These are phyloP conservation scores for Astrephomene gubernaculifera DNA, from an alignment of 139 green algal genomes.

Conservation along the genomic window DNA sequence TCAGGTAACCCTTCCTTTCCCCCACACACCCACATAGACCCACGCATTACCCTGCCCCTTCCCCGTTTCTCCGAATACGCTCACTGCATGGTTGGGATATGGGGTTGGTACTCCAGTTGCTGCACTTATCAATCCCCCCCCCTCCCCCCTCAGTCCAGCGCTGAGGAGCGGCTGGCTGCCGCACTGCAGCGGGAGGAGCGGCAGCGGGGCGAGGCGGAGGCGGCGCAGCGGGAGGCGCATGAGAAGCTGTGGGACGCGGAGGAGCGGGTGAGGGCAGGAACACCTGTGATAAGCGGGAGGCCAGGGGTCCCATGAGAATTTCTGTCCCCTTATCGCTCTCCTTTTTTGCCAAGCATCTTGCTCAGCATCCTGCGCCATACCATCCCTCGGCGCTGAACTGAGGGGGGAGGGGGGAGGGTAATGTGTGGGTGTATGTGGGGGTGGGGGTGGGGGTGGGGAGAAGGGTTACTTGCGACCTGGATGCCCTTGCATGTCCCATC, in stretches of 20 bases:
- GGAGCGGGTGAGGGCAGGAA: slow-evolving; percentile 28
- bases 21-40: too few species aligned
- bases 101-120: too few species aligned
- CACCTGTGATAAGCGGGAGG: not conserved
- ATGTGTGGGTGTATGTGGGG: not conserved
- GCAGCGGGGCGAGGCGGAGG: slow-evolving; percentile 8
- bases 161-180: slow-evolving; percentile 28
- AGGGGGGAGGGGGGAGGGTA: not conserved
- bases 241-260: slow-evolving; percentile 54
- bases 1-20: too few species aligned
- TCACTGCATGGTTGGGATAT: too few species aligned
- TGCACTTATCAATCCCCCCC: not conserved
- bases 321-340: not conserved
- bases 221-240: slow-evolving; percentile 30
- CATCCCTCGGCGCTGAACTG: slow-evolving; percentile 35
- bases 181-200: slow-evolving; percentile 22
- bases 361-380: not conserved
- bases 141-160: slow-evolving; percentile 4
- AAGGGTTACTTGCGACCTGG: too few species aligned
- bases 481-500: not conserved
- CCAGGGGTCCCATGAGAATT: not conserved
- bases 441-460: too few species aligned
- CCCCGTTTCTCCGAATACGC: not conserved
- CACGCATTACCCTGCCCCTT: not conserved
- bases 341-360: not conserved